phyloP scores from a whole-genome alignment of 2,329 filamentous ascomycete species.

The Pseudogymnoascus sp. region DNA sequence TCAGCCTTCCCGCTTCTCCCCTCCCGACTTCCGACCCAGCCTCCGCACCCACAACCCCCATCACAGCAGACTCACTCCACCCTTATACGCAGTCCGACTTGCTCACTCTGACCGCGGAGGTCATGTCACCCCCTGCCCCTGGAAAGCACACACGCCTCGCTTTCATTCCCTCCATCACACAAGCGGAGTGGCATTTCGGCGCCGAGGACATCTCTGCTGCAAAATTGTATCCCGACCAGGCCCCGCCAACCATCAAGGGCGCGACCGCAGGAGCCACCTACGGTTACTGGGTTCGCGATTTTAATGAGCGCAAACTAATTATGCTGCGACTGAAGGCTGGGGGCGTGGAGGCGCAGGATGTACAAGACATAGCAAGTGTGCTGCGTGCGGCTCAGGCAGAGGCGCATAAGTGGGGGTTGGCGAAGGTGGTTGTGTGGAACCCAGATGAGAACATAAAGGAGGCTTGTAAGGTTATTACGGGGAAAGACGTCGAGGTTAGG shows the following conservation, averaged over 20 bases:
- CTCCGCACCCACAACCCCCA: not conserved
- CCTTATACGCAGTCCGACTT: not conserved
- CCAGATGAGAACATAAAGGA: constrained; percentile 27
- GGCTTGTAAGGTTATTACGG: constrained; percentile 22
- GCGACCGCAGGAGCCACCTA: not conserved
- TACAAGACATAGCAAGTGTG: constrained; percentile 24
- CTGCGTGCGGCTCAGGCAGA: constrained; percentile 31
- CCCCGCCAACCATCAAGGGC: constrained; percentile 25
- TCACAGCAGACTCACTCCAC: not conserved
- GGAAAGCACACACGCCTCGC: constrained; percentile 19
- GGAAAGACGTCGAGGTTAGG: not conserved
- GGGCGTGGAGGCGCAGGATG: constrained; percentile 10
- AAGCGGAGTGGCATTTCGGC: constrained; percentile 20
- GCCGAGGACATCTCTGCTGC: not conserved
- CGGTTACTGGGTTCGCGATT: not conserved
- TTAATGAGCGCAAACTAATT: not conserved
- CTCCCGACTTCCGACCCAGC: constrained; percentile 4
- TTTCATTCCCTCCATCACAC: constrained; percentile 21
- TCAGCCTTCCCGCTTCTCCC: constrained; percentile 27
- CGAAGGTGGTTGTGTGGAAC: constrained; percentile 33
- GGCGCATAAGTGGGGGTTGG: constrained; percentile 27
- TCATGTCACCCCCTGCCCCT: not conserved
- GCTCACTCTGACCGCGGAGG: not conserved
- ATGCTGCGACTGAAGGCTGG: not conserved
- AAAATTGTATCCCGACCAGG: constrained; percentile 11